Evolutionary conservation across 352 stramenopile genomes (phyloP).

Genomic region (Blastocystis sp.): DNA sequence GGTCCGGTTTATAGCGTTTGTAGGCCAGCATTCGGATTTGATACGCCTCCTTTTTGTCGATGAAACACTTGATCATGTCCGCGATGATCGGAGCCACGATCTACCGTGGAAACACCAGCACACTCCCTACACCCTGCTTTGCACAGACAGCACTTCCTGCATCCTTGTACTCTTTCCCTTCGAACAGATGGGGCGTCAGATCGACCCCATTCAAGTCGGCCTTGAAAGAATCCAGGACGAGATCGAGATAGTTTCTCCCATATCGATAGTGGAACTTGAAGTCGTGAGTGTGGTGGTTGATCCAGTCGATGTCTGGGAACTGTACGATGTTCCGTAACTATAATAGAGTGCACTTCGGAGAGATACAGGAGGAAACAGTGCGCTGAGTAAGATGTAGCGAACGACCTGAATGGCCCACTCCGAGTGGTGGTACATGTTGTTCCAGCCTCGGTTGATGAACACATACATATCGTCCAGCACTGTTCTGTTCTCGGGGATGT

Average conservation of each 20-base stretch:
- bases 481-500: not conserved
- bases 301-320: slow-evolving; percentile 42
- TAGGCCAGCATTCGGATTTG: slow-evolving; percentile 46
- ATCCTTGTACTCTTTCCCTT: slow-evolving; percentile 5
- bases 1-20: not conserved
- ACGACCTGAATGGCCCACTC: slow-evolving; percentile 34
- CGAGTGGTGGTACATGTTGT: slow-evolving; percentile 60
- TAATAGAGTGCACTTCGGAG: not conserved
- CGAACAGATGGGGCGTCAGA: not conserved
- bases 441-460: slow-evolving; percentile 24
- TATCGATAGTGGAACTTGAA: slow-evolving; percentile 50
- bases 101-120: not conserved
- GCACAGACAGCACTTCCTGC: not conserved
- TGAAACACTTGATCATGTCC: slow-evolving; percentile 45
- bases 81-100: slow-evolving; percentile 37
- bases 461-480: slow-evolving; percentile 18
- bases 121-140: not conserved
- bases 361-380: not conserved
- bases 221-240: slow-evolving; percentile 35
- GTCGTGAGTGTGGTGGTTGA: slow-evolving; percentile 44
- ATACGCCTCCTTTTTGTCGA: slow-evolving; percentile 55
- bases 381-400: not conserved
- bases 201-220: slow-evolving; percentile 8
- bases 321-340: slow-evolving; percentile 25
- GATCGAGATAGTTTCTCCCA: slow-evolving; percentile 5